Evolutionary conservation across 768 basidiomycete genomes (phyloP), one percentile per base, ranked within the genome.

Genomic region (Collybia mongolica): DNA sequence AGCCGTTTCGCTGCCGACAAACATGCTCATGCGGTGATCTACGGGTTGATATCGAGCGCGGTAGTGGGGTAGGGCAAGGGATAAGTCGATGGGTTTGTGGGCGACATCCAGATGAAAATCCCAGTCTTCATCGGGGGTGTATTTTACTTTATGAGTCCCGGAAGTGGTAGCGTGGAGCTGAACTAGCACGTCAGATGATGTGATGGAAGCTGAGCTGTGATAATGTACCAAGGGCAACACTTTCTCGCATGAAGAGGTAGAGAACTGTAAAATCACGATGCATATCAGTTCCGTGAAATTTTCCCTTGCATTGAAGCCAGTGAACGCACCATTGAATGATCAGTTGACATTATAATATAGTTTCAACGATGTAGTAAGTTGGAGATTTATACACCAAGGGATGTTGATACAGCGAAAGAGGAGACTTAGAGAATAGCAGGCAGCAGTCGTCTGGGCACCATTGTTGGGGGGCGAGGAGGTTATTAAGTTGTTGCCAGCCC

Each of bases 1-100:
- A 14, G 72, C 72, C 3, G 68, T 62, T 11, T 80, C 70, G 51
- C 73, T 76, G 39, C 74, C 74, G 51, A 89, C 63, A 61, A 81
- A 81, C 82, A 90, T 85, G 62, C 77, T 76, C 72, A 90, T 73
- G 36, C 85, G 84, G 65, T 90, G 83, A 36, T 83, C 78, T 23
- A 86, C 64, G 0, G 89, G 88, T 59, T 90, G 87, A 56, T 81
- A 71, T 32, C 81, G 79, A 9, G 89, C 88, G 37, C 89, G 87
- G 60, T 89, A 89, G 60, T 90, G 89, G 1, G 89, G 89, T 40
- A 91, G 72, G 19, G 81, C 77, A 42, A 91, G 78, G 19, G 84
- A 81, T 46, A 87, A 60, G 59, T 90, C 85, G 51, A 89, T 70
- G 9, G 82, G 67, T 28, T 71, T 64, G 49, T 72, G 66, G 9